Base-by-base conservation (phyloP, 164 flowering plant species). In the Nymphaea colorata region DNA sequence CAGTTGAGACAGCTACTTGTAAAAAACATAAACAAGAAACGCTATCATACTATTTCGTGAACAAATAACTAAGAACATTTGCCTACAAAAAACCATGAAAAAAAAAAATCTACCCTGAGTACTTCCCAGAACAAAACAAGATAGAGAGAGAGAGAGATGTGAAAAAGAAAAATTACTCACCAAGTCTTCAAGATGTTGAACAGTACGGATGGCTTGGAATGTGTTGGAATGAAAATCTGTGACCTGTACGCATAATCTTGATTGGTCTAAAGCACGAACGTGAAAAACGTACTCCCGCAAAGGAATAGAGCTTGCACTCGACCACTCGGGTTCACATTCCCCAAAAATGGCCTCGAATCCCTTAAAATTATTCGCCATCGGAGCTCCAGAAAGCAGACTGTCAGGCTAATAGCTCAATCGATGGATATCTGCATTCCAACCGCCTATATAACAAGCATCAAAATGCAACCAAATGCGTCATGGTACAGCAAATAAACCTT, bases 141-240 rank as follows among this genome's bases (percentile, higher is more conserved):
- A 25, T 0, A 25, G 36, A 25, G 36, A 25, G 36, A 25, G 36
- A 25, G 36, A 25, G 36, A 25, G 36, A 25, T 8, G 60, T 17
- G 44, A 47, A 42, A 57, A 18, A 16, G 11, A 44, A 5, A 41
- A 64, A 25, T 41, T 12, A 66, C 68, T 61, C 10, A 89, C 93
- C 91, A 89, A 64, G 74, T 91, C 90, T 55, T 89, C 90, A 5
- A 89, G 86, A 70, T 87, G 84, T 41, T 67, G 68, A 41, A 81
- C 45, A 5, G 98, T 84, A 44, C 72, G 83, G 67, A 72, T 47
- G 17, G 83, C 72, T 66, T 83, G 85, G 81, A 83, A 91, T 53
- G 93, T 80, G 69, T 69, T 67, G 43, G 80, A 78, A 25, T 73
- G 82, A 65, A 86, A 88, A 77, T 92, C 92, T 3, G 93, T 76